Conservation (phyloP, 73 alveolate genomes). For the Paramecium octaurelia region DNA sequence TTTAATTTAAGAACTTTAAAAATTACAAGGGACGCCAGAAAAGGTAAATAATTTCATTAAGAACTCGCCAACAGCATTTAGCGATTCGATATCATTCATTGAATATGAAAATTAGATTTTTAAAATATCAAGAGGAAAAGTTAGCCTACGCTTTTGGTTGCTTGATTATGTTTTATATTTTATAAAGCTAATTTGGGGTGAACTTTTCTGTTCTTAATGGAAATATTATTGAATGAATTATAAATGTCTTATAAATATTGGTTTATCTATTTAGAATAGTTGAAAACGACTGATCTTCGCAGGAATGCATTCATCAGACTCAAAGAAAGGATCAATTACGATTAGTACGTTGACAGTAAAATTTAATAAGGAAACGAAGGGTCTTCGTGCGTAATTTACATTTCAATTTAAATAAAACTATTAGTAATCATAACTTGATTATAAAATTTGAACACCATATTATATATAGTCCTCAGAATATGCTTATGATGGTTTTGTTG, state of each 20-base stretch:
- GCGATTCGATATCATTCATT: neutral
- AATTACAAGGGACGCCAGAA: neutral
- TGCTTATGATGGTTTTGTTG: neutral
- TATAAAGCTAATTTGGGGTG: neutral
- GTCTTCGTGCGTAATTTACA: neutral
- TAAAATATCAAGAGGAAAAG: neutral
- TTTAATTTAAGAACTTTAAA: neutral
- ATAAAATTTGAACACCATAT: neutral
- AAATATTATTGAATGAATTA: neutral
- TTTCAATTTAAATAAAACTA: neutral
- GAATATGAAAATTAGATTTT: neutral
- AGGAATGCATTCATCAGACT: neutral
- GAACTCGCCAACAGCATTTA: neutral
- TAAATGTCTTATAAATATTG: neutral
- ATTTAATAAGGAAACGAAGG: neutral
- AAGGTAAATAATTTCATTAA: neutral
- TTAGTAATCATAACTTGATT: neutral
- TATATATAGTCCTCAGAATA: neutral
- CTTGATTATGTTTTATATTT: neutral
- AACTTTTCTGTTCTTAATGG: neutral
- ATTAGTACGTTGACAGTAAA: neutral
- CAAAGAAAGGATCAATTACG: neutral
- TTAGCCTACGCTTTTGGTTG: neutral
- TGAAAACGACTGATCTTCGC: neutral
- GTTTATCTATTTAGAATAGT: neutral